phyloP scores from a whole-genome alignment of 176 grass and related monocot species.

The Typha latifolia region DNA sequence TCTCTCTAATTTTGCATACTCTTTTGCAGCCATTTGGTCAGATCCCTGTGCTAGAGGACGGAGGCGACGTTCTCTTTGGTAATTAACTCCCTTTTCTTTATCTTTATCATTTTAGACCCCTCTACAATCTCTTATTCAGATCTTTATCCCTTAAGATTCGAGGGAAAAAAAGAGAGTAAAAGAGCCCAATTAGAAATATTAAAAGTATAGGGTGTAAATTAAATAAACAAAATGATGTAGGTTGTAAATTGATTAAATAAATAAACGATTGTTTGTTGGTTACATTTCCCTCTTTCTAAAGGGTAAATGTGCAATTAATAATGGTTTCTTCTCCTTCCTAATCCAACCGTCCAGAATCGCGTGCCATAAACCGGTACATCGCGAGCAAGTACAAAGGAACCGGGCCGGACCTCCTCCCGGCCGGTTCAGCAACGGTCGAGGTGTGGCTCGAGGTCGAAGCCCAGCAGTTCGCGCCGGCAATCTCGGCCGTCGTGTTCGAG shows the following conservation, averaged over 20 bases:
- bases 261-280: no score
- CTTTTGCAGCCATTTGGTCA: constrained; percentile 74
- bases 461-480: constrained; percentile 48
- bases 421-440: constrained; percentile 36
- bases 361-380: constrained; percentile 66
- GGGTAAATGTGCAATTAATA: no score
- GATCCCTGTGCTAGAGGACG: constrained; percentile 71
- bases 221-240: no score
- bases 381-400: constrained; percentile 50
- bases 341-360: constrained; percentile 40
- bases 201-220: not conserved
- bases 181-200: not conserved
- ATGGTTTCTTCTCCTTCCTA: not conserved
- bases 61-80: constrained; percentile 58
- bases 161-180: no score
- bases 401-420: constrained; percentile 22
- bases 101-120: not conserved
- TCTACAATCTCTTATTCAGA: not conserved
- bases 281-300: no score
- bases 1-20: not conserved
- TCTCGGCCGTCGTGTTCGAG: constrained; percentile 29
- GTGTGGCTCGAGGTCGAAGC: constrained; percentile 73
- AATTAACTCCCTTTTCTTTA: not conserved
- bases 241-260: no score
- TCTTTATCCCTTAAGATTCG: no score